Conservation (phyloP, 257 asterid species). For the Salvia miltiorrhiza region DNA sequence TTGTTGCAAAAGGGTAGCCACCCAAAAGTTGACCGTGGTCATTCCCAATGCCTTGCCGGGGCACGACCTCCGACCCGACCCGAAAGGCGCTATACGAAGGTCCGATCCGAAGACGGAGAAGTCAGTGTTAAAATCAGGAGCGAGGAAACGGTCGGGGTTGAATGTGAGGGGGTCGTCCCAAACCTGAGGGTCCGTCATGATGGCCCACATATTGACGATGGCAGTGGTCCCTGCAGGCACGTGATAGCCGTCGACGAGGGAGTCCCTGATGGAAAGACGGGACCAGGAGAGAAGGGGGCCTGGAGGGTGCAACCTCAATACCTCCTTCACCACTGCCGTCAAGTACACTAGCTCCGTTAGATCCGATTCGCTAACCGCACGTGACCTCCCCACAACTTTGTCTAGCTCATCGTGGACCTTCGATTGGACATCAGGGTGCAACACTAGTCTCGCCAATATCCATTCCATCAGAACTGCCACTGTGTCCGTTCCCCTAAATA, state of each 20-base stretch:
- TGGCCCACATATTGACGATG: constrained; percentile 95
- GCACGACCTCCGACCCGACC: constrained; percentile 80
- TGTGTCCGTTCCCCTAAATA: constrained; percentile 86
- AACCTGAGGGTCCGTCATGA: constrained; percentile 50
- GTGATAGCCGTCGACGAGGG: constrained; percentile 53
- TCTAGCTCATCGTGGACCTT: constrained; percentile 65
- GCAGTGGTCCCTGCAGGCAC: constrained; percentile 80
- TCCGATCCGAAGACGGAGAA: constrained; percentile 61
- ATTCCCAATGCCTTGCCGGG: constrained; percentile 71
- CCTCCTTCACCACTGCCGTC: constrained; percentile 74
- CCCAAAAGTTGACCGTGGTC: constrained; percentile 61
- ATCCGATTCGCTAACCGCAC: constrained; percentile 49
- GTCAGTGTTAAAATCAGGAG: not conserved
- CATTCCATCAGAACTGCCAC: constrained; percentile 73
- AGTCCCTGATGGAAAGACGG: constrained; percentile 59
- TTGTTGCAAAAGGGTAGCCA: constrained; percentile 58
- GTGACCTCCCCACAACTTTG: constrained; percentile 45
- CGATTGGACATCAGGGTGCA: constrained; percentile 60
- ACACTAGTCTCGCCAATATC: constrained; percentile 70
- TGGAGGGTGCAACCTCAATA: constrained; percentile 74
- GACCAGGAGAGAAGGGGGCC: constrained; percentile 94
- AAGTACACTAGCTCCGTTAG: constrained; percentile 46
- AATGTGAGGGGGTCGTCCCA: constrained; percentile 60
- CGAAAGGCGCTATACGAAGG: constrained; percentile 69
- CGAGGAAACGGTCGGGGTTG: constrained; percentile 59